Evolutionary conservation across 352 stramenopile species (phyloP).

Genomic region (Phytopythium helicoides): DNA sequence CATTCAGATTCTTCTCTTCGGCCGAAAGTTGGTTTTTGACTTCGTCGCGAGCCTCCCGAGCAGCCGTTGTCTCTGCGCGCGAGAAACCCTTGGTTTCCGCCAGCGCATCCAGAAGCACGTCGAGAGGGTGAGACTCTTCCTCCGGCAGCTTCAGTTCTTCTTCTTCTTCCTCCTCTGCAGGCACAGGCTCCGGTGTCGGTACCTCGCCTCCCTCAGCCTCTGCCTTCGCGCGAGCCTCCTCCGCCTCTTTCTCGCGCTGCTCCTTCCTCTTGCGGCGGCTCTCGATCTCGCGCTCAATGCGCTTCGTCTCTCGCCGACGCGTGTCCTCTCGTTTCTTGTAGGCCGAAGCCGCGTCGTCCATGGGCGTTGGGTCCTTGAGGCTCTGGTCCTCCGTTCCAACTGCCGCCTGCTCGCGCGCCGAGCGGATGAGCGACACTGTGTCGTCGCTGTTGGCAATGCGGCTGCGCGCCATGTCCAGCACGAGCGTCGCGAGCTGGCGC

Average conservation of each 20-base stretch:
- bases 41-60: conserved; percentile 44
- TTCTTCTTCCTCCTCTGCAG: conserved; percentile 21
- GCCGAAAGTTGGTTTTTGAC: conserved; percentile 33
- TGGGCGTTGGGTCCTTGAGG: conserved; percentile 22
- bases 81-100: conserved; percentile 35
- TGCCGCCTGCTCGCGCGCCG: conserved; percentile 31
- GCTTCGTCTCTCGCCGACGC: conserved; percentile 45
- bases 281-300: conserved; percentile 54
- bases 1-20: conserved; percentile 29
- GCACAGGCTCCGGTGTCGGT: conserved; percentile 10
- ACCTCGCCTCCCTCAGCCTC: conserved; percentile 8
- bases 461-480: conserved; percentile 56
- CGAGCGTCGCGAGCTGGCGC: conserved; percentile 55
- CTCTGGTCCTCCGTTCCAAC: conserved; percentile 22
- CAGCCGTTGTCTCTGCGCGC: conserved; percentile 39
- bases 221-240: conserved; percentile 12
- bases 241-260: conserved; percentile 23
- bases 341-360: conserved; percentile 51
- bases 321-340: conserved; percentile 52
- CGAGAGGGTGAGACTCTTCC: conserved; percentile 54
- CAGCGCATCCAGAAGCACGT: conserved; percentile 56
- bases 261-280: conserved; percentile 36
- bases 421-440: conserved; percentile 46
- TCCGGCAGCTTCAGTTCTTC: conserved; percentile 47
- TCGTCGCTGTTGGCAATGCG: conserved; percentile 46